Evolutionary conservation across 306 rosid genomes (phyloP), one percentile per base, ranked within the genome.

Genomic region (Sphenostylis stenocarpa): DNA sequence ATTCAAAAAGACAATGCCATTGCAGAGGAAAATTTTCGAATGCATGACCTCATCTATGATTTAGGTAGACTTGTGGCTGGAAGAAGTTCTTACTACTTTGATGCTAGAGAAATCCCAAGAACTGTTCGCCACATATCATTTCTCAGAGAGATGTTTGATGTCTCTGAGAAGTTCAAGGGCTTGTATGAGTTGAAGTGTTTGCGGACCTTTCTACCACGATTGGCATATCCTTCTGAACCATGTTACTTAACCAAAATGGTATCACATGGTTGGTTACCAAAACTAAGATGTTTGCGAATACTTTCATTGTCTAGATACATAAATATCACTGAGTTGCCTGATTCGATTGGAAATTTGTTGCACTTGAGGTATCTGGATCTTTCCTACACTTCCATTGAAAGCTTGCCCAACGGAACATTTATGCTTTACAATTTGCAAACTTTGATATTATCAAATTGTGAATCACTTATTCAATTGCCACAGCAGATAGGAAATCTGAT

Each of bases 391-490:
- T 53, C 61, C 17, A 71, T 71, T 12, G 26, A 20, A 52, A 51
- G 51, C 7, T 71, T 71, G 23, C 65, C 64, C 1, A 13, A 4
- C 20, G 39, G 8, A 47, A 68, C 43, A 8, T 68, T 45, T 47
- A 68, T 9, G 38, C 73, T 45, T 16, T 68, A 68, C 28, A 68
- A 68, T 68, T 68, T 68, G 57, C 73, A 68, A 16, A 68, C 58
- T 10, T 68, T 68, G 73, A 44, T 45, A 9, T 45, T 68, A 47
- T 68, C 43, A 16, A 47, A 47, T 26, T 47, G 73, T 68, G 15
- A 45, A 16, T 47, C n/a, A 28, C 73, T 68, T n/a, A 15, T 8
- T 28, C 10, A 68, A 3, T 26, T 68, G 58, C 73, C 73, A 4
- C 14, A 2, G 5, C 16, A 45, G 21, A 67, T 67, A 23, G 57